Base-by-base conservation (phyloP, 768 basidiomycete genomes). In the Amanita brunnescens region DNA sequence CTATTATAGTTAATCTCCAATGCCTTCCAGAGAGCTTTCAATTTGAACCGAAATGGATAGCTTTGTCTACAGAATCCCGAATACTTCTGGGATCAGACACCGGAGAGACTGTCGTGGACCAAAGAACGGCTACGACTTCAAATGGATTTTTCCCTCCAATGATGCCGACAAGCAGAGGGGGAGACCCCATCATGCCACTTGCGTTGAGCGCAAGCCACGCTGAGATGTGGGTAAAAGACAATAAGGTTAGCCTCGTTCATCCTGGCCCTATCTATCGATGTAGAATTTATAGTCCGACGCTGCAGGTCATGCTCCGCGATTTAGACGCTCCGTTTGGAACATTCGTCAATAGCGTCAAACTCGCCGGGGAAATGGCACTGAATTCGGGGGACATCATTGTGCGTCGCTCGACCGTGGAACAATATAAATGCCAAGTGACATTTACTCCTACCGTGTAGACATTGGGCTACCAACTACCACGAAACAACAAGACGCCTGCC, bases 261-360 rank as follows among this genome's bases (percentile, higher is more conserved):
- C 18, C 14, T 20, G 47, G 16, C 2, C 8, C 16, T 10, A 8
- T 6, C 6, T 39, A 24, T 30, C 14, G 32, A 32, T 47, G 45
- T 10, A 14, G 5, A 37, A 13, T 30, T 49, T 49, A 45, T 48
- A 13, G 29, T 49, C 52, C 44, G n/a, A 48, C 23, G 8, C 13
- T 49, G 18, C 53, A 79, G 77, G 59, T 76, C 13, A 71, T 67
- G 49, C 70, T 79, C 49, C 69, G 70, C 34, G 77, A 79, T 58
- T 65, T 74, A 39, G 67, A 70, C 14, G 69, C 75, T 5, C 57
- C 69, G 6, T 72, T 75, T 47, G 76, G 77, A 9, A 79, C 77
- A 29, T 74, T 65, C 55, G 63, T 79, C 45, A 79, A 78, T 52
- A 71, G 70, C 26, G 51, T 64, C 50, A 67, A 65, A 54, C 66